Conservation (phyloP, 495 filamentous ascomycete genomes). For the Podospora didyma region DNA sequence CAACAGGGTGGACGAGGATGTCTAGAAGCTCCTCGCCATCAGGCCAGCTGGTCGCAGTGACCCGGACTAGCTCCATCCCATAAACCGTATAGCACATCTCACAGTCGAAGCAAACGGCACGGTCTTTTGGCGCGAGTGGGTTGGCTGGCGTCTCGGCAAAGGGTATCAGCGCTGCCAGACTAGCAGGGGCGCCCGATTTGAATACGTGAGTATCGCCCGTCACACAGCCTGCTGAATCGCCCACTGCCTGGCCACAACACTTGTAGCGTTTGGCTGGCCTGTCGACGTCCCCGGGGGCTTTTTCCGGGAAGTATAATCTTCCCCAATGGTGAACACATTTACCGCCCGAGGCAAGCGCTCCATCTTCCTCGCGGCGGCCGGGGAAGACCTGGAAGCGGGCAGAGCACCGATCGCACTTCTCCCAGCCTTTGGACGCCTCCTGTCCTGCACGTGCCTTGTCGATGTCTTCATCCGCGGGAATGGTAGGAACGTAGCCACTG, state of each 20-base stretch:
- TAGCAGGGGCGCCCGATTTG: conserved; percentile 70
- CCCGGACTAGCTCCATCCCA: conserved; percentile 81
- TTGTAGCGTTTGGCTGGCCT: conserved; percentile 57
- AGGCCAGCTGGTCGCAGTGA: conserved; percentile 88
- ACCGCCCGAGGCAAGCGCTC: conserved; percentile 71
- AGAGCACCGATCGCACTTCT: conserved; percentile 82
- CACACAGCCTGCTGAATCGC: conserved; percentile 68
- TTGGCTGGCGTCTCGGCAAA: conserved; percentile 74
- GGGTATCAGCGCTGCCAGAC: conserved; percentile 71
- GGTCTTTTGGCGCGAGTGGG: conserved; percentile 33
- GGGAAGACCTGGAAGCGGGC: conserved; percentile 90
- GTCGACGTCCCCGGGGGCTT: conserved; percentile 35
- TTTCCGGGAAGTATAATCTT: conserved; percentile 51
- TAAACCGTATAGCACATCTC: conserved; percentile 94
- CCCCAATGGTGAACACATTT: conserved; percentile 75
- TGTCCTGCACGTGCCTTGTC: conserved; percentile 58
- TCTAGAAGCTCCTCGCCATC: conserved; percentile 70
- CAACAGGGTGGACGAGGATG: conserved; percentile 78
- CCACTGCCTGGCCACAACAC: conserved; percentile 73
- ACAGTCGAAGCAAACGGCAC: conserved; percentile 80
- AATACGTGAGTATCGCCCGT: conserved; percentile 74
- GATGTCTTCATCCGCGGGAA: conserved; percentile 51
- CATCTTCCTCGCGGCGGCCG: conserved; percentile 74
- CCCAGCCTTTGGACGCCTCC: conserved; percentile 65
- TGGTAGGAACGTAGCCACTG: conserved; percentile 69